Conservation (phyloP, 306 rosid genomes). For the Dalbergia cochinchinensis region DNA sequence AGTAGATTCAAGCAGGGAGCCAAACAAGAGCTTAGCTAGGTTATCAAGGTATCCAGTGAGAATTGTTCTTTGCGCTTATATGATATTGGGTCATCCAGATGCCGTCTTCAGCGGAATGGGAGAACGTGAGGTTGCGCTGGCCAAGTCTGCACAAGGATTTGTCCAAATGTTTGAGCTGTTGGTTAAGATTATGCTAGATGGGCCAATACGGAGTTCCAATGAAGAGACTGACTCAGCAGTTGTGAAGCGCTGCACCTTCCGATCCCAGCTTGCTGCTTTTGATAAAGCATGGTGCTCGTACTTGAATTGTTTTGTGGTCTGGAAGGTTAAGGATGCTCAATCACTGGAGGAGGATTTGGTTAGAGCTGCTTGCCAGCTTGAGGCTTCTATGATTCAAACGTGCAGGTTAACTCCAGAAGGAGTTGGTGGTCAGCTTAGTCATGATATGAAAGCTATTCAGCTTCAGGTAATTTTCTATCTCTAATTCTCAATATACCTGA, state of each 20-base stretch:
- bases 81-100: constrained; percentile 90
- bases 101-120: constrained; percentile 87
- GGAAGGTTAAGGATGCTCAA: constrained; percentile 96
- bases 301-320: constrained; percentile 81
- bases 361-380: constrained; percentile 97
- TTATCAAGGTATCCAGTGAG: constrained; percentile 86
- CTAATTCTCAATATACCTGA: not conserved
- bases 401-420: constrained; percentile 86
- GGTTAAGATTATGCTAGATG: constrained; percentile 71
- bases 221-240: constrained; percentile 60
- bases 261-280: constrained; percentile 84
- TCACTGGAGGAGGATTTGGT: constrained; percentile 89
- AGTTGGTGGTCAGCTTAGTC: constrained; percentile 64
- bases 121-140: constrained; percentile 77
- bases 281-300: constrained; percentile 98
- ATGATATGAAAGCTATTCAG: constrained; percentile 93
- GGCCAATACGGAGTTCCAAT: constrained; percentile 71
- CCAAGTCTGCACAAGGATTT: constrained; percentile 81
- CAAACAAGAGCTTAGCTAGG: constrained; percentile 53
- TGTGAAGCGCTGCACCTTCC: constrained; percentile 70
- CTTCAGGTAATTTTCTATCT: constrained; percentile 70
- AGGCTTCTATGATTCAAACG: constrained; percentile 93
- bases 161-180: constrained; percentile 73
- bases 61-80: constrained; percentile 85
- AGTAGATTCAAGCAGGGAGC: constrained; percentile 48